phyloP scores from a whole-genome alignment of 306 rosid species.

The Quercus mongolica region DNA sequence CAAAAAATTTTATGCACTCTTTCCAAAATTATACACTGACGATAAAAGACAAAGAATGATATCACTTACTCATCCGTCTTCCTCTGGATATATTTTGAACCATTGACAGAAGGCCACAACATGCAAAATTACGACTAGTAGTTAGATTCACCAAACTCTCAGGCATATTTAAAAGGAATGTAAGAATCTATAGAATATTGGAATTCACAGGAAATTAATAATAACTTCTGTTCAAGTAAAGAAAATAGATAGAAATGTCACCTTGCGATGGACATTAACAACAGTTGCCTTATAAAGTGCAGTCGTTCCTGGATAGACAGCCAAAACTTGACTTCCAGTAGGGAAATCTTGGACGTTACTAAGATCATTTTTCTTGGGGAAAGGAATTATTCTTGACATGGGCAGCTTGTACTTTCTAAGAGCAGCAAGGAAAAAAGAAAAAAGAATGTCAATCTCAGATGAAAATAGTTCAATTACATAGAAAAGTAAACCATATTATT shows the following conservation, averaged over 20 bases:
- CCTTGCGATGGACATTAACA: conserved; percentile 89
- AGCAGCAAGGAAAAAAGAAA: conserved; percentile 14
- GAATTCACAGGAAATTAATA: conserved; percentile 4
- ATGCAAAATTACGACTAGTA: conserved; percentile 25
- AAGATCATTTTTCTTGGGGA: conserved; percentile 86
- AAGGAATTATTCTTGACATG: conserved; percentile 76
- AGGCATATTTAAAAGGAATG: neutral
- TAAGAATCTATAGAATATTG: neutral
- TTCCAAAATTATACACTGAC: neutral
- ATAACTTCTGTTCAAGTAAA: neutral
- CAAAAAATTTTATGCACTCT: neutral
- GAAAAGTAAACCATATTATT: neutral
- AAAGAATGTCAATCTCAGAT: neutral
- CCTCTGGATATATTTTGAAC: conserved; percentile 57
- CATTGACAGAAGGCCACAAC: conserved; percentile 32
- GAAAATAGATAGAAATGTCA: conserved; percentile 30
- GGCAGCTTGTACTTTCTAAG: conserved; percentile 88
- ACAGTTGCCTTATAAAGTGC: conserved; percentile 99
- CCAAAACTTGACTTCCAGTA: conserved; percentile 82
- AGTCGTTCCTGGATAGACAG: conserved; percentile 97
- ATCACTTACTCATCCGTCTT: conserved; percentile 90
- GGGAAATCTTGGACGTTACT: conserved; percentile 57
- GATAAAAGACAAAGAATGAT: conserved; percentile 8
- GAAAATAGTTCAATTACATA: neutral
- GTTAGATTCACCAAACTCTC: conserved; percentile 35